Percentiles rank a stretch among this genome's conserved stretches.
Conservation (phyloP, 257 asterid genomes). For the Agastache rugosa region DNA sequence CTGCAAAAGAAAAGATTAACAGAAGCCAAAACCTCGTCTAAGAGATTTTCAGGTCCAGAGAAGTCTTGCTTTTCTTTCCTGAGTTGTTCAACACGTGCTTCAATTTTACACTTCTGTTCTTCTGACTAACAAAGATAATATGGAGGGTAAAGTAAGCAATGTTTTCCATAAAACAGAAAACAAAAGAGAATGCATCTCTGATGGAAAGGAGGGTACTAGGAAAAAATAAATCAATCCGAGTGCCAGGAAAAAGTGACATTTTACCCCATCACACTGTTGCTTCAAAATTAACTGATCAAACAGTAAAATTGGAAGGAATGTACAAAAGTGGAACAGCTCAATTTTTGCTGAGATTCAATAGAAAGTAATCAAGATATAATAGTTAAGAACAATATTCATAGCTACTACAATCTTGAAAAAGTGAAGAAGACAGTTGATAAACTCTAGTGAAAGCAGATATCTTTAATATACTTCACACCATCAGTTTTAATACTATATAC, state of each 20-base stretch:
- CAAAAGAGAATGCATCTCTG: neutral
- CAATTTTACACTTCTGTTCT: slow-evolving; percentile 54
- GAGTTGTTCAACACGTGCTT: slow-evolving; percentile 63
- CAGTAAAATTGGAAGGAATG: slow-evolving; percentile 14
- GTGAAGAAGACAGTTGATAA: neutral
- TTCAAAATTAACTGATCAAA: slow-evolving; percentile 9
- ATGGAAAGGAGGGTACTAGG: neutral
- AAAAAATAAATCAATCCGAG: neutral
- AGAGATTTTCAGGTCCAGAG: slow-evolving; percentile 53
- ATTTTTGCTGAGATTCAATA: slow-evolving; percentile 10
- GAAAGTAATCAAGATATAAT: neutral
- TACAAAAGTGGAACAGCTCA: neutral
- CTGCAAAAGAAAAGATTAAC: neutral
- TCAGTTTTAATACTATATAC: neutral
- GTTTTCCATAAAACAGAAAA: neutral
- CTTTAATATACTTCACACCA: neutral
- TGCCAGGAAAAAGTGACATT: neutral
- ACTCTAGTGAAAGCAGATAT: slow-evolving; percentile 14
- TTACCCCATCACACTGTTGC: slow-evolving; percentile 6
- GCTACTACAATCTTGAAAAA: slow-evolving; percentile 1
- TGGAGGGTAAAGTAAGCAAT: neutral
- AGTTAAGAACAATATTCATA: neutral
- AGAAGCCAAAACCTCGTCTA: slow-evolving; percentile 51
- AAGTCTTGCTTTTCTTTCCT: slow-evolving; percentile 60
- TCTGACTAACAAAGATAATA: slow-evolving; percentile 56